Evolutionary conservation across 495 filamentous ascomycete species (phyloP).

Genomic region (Trichoderma virens): DNA sequence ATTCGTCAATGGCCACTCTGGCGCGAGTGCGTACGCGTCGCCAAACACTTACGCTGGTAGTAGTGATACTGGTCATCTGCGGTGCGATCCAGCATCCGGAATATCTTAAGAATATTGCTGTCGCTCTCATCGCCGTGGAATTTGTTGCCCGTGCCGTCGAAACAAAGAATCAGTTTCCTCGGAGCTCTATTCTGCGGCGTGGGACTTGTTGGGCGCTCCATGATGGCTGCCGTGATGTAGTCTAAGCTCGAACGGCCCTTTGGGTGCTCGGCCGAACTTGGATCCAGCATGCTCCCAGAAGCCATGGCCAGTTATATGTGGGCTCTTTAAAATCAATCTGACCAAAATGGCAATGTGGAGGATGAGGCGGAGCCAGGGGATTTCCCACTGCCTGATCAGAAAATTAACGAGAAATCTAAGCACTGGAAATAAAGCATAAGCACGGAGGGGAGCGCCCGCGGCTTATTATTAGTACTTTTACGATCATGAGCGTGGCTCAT

Average conservation of each 20-base stretch:
- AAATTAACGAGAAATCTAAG: neutral
- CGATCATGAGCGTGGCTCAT: slow-evolving; percentile 1
- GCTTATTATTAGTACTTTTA: slow-evolving; percentile 3
- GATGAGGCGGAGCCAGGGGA: neutral
- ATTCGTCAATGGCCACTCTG: no score
- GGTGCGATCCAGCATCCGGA: slow-evolving; percentile 52
- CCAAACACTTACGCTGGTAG: slow-evolving; percentile 49
- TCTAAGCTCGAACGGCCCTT: neutral
- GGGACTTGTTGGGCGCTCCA: slow-evolving; percentile 9
- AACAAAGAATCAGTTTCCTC: slow-evolving; percentile 66
- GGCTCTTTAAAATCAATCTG: neutral
- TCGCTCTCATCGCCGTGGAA: slow-evolving; percentile 74
- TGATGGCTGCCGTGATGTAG: slow-evolving; percentile 1
- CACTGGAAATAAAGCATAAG: neutral
- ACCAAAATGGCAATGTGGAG: slow-evolving; percentile 1
- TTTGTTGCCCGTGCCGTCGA: slow-evolving; percentile 86
- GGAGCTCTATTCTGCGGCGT: neutral
- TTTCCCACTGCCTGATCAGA: neutral
- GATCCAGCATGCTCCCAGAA: neutral
- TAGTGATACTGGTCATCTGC: slow-evolving; percentile 54
- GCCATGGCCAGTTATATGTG: neutral
- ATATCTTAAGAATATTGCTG: slow-evolving; percentile 88
- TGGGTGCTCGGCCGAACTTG: slow-evolving; percentile 1
- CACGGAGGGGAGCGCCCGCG: neutral
- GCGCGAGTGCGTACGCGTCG: neutral